Base-by-base conservation (phyloP, 2,329 filamentous ascomycete genomes). In the Sclerotinia glacialis region DNA sequence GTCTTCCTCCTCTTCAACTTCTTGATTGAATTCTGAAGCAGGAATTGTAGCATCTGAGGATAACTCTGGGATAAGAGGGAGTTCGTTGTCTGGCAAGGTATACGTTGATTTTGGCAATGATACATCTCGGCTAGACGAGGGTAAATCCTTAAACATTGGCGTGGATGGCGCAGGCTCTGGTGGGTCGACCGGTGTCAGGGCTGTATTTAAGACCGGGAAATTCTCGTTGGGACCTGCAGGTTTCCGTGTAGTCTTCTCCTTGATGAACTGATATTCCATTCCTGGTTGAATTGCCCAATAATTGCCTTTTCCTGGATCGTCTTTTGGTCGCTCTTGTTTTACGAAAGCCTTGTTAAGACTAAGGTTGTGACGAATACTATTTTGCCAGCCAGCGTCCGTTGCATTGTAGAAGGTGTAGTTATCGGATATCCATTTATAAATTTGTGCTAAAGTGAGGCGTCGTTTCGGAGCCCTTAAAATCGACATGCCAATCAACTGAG, bases 391-490 rank as follows among this genome's bases (percentile, higher is more conserved):
- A 14, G 91, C 88, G 74, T 97, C 93, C 66, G 89, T 86, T 53
- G 87, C 85, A 72, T 86, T 89, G 81, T 98, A 99, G 79, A 94
- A 97, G 6, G 86, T 88, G 77, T 91, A 98, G 23, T 89, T 93
- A 77, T 96, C 92, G n/a, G 92, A 96, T 74, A 99, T 98, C 94
- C 95, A 99, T 77, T 96, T 97, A 84, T 98, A 99, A 72, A 99
- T 99, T 78, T 97, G 93, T 34, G 93, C 88, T 23, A 99, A 84
- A 0, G 95, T 98, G 69, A 98, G 83, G 63, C 91, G 89, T 68
- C 93, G 88, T 69, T 89, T 87, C 16, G 91, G 89, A 5, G 95
- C 92, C 69, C 93, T 88, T 28, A 98, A 83, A 73, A 99, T 97
- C 62, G 95, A 93, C 93, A 97, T 97, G 76, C 92, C 95, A 71